phyloP scores from a whole-genome alignment of 2,329 filamentous ascomycete genomes.

The Nemania abortiva region DNA sequence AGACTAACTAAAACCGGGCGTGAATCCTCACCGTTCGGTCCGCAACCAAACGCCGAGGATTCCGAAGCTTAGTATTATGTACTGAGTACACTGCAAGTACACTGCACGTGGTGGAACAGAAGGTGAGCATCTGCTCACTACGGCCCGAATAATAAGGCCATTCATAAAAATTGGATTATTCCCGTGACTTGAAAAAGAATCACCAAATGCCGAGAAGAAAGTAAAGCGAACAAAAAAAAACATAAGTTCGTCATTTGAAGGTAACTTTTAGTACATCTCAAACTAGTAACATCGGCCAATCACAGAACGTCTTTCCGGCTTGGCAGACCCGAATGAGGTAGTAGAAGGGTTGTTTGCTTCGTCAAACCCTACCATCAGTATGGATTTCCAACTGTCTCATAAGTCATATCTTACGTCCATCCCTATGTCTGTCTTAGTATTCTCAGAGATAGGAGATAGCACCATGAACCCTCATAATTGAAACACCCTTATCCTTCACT shows the following conservation, averaged over 20 bases:
- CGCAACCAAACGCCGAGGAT: constrained; percentile 14
- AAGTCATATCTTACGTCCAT: too few relatives aligned
- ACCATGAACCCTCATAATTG: too few relatives aligned
- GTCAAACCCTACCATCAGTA: too few relatives aligned
- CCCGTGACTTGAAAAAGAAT: constrained; percentile 6
- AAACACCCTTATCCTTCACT: too few relatives aligned
- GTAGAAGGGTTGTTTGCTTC: background rate
- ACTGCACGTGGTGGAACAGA: constrained; percentile 14
- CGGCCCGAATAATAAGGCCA: constrained; percentile 10
- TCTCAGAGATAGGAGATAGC: too few relatives aligned
- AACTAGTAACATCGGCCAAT: constrained; percentile 11
- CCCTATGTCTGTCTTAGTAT: too few relatives aligned
- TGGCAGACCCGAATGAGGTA: constrained; percentile 26
- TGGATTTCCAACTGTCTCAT: too few relatives aligned
- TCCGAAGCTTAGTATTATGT: constrained; percentile 23
- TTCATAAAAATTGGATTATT: background rate
- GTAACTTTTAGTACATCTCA: background rate
- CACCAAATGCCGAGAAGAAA: background rate
- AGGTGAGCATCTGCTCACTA: background rate
- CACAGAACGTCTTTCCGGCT: constrained; percentile 9
- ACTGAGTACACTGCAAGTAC: background rate
- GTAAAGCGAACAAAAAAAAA: background rate
- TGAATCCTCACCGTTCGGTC: background rate
- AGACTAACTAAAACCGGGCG: constrained; percentile 11
- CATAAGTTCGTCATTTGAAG: background rate